phyloP scores from a whole-genome alignment of 306 rosid genomes.

The Hippophae gyantsensis region DNA sequence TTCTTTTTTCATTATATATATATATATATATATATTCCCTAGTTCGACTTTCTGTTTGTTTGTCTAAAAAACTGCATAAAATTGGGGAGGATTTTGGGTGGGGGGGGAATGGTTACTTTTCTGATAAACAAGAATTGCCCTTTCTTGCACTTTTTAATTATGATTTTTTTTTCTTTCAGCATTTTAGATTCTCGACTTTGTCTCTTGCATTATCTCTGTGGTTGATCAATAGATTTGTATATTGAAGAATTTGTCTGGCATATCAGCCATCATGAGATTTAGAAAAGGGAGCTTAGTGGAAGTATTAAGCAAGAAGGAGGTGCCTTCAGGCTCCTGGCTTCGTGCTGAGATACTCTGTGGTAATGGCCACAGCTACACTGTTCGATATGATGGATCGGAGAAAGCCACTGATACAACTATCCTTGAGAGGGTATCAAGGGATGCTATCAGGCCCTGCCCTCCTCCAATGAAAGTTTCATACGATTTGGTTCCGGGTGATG shows the following conservation, averaged over 20 bases:
- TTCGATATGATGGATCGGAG: conserved; percentile 13
- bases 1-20: neutral
- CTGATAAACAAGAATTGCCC: neutral
- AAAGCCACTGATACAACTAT: conserved; percentile 21
- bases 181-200: conserved; percentile 9
- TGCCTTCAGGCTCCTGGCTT: conserved; percentile 15
- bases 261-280: conserved; percentile 17
- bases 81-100: neutral
- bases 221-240: conserved; percentile 23
- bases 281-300: conserved; percentile 21
- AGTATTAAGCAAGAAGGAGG: conserved; percentile 16
- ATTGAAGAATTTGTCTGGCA: conserved; percentile 9
- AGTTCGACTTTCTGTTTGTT: conserved; percentile 20
- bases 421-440: conserved; percentile 15
- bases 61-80: conserved; percentile 9
- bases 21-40: conserved; percentile 5
- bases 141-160: neutral
- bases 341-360: conserved; percentile 3
- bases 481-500: conserved; percentile 25
- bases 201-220: neutral
- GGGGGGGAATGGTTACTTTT: neutral
- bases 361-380: conserved; percentile 7
- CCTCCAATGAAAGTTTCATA: neutral
- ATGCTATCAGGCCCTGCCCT: conserved; percentile 21
- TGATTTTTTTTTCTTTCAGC: neutral